Conservation (phyloP, 108 stramenopile species). For the Fragilaria crotonensis region DNA sequence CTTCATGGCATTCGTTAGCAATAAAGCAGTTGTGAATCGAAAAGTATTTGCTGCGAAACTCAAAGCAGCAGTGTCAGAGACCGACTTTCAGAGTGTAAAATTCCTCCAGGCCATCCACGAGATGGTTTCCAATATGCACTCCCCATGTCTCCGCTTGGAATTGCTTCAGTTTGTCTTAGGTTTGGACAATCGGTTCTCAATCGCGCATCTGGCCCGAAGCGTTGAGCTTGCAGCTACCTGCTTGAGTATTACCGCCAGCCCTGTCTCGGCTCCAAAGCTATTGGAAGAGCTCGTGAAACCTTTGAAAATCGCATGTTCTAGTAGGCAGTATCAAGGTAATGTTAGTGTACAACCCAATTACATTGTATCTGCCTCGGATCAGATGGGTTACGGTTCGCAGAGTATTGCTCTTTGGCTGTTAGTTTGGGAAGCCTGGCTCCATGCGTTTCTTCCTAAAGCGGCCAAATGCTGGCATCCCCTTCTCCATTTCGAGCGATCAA, state of each 20-base stretch:
- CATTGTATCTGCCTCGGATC: too few species aligned
- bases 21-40: constrained; percentile 81
- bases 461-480: too few species aligned
- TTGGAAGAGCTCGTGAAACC: too few species aligned
- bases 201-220: constrained; percentile 75
- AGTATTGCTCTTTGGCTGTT: too few species aligned
- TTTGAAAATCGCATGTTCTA: too few species aligned
- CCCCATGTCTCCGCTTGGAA: constrained; percentile 83
- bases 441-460: too few species aligned
- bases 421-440: too few species aligned
- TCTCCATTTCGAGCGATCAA: too few species aligned
- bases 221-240: constrained; percentile 83
- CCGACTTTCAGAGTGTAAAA: constrained; percentile 61
- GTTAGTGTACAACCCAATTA: too few species aligned
- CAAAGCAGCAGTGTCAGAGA: constrained; percentile 36
- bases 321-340: too few species aligned
- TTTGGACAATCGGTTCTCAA: constrained; percentile 82
- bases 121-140: constrained; percentile 64
- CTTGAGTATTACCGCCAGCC: constrained; percentile 19
- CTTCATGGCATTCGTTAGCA: constrained; percentile 85
- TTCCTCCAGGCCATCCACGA: constrained; percentile 61
- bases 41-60: constrained; percentile 74
- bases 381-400: too few species aligned
- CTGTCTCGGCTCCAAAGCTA: too few species aligned
- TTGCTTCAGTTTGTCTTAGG: constrained; percentile 85